Conservation (phyloP, 108 stramenopile genomes). For the Skeletonema tropicum region DNA sequence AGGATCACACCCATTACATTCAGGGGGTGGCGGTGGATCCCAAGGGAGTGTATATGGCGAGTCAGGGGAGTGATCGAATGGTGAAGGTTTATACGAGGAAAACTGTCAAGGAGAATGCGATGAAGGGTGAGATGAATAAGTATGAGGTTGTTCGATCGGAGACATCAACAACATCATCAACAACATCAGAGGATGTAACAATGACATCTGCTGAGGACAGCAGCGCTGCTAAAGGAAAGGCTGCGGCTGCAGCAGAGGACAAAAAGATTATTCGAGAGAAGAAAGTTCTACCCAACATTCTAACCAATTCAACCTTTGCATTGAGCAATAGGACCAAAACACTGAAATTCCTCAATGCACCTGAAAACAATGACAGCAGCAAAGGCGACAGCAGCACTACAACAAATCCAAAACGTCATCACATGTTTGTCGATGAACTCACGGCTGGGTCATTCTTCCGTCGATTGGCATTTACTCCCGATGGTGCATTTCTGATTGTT, state of each 20-base stretch:
- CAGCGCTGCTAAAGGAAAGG: not conserved
- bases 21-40: constrained; percentile 91
- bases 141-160: constrained; percentile 18
- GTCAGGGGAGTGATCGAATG: constrained; percentile 88
- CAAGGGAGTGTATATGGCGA: constrained; percentile 82
- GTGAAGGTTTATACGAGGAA: constrained; percentile 75
- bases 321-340: constrained; percentile 40
- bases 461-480: constrained; percentile 86
- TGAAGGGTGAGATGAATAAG: constrained; percentile 54
- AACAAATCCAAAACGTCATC: constrained; percentile 22
- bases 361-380: not conserved
- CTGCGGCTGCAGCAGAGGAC: constrained; percentile 22
- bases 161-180: not conserved
- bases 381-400: constrained; percentile 11
- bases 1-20: constrained; percentile 84
- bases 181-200: constrained; percentile 15
- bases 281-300: constrained; percentile 20
- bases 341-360: constrained; percentile 35
- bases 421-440: constrained; percentile 90
- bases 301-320: constrained; percentile 34
- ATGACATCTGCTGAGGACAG: not conserved
- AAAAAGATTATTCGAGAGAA: constrained; percentile 13
- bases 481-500: constrained; percentile 89
- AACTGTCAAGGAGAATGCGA: constrained; percentile 50
- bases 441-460: constrained; percentile 92